A percentile compares a stretch with the other conserved stretches of the same genome.
Evolutionary conservation across 73 alveolate genomes (phyloP).

Genomic region (Paramecium sonneborni): DNA sequence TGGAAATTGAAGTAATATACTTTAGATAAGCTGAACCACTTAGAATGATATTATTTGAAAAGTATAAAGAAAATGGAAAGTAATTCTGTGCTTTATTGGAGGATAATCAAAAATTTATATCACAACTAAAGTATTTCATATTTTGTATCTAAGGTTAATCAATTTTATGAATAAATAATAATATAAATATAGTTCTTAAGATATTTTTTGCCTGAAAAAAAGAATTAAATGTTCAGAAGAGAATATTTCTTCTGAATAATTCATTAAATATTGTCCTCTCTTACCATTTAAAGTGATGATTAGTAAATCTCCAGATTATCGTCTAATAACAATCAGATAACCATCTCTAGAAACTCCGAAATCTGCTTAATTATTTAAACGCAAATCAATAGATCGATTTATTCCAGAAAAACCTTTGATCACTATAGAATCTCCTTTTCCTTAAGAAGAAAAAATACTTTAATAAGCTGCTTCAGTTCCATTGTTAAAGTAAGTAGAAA

Average conservation of each 20-base stretch:
- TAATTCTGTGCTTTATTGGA: neutral
- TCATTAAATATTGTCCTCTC: conserved; percentile 8
- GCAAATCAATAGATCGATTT: neutral
- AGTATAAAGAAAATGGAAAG: conserved; percentile 39
- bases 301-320: neutral
- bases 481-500: neutral
- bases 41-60: conserved; percentile 30
- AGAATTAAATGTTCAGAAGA: neutral
- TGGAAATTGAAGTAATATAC: neutral
- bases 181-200: neutral
- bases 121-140: neutral
- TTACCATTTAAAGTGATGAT: conserved; percentile 13
- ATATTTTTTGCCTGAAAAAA: neutral
- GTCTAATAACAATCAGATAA: neutral
- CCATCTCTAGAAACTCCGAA: neutral
- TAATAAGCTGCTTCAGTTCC: neutral
- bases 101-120: neutral
- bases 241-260: neutral
- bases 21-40: conserved; percentile 16
- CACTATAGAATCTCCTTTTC: neutral
- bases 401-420: neutral
- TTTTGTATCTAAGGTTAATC: neutral
- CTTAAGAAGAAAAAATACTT: neutral
- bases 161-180: conserved; percentile 6
- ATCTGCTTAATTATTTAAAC: neutral